phyloP scores from a whole-genome alignment of 768 basidiomycete genomes.

The Rhizopogon sp. region DNA sequence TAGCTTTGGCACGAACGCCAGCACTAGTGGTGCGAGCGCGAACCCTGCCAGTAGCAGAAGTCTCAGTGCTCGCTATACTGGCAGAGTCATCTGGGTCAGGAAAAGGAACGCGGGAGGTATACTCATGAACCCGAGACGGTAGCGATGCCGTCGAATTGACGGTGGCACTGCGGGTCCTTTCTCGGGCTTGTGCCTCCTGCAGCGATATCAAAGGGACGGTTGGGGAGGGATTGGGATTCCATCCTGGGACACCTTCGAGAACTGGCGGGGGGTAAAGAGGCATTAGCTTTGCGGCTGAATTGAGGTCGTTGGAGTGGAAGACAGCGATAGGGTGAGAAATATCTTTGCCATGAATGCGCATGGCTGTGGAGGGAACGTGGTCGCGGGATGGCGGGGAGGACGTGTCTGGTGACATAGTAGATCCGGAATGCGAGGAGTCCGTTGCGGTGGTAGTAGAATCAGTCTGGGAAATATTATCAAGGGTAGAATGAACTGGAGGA shows the following conservation, averaged over 20 bases:
- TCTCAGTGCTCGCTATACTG: slow-evolving; percentile 11
- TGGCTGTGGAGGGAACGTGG: slow-evolving; percentile 3
- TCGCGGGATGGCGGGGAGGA: slow-evolving; percentile 22
- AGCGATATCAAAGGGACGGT: slow-evolving; percentile 67
- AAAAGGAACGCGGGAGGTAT: slow-evolving; percentile 25
- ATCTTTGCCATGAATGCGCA: slow-evolving; percentile 38
- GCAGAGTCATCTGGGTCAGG: slow-evolving; percentile 28
- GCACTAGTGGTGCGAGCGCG: slow-evolving; percentile 62
- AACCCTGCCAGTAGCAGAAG: slow-evolving; percentile 19
- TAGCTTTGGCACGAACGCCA: slow-evolving; percentile 43
- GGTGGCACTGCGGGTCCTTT: slow-evolving; percentile 54
- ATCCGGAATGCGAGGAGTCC: slow-evolving; percentile 32
- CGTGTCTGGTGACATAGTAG: slow-evolving; percentile 28
- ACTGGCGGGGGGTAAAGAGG: slow-evolving; percentile 27
- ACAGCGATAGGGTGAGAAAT: slow-evolving; percentile 54
- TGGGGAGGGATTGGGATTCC: slow-evolving; percentile 45
- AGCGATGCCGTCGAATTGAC: slow-evolving; percentile 24
- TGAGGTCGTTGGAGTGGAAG: slow-evolving; percentile 21
- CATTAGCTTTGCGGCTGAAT: slow-evolving; percentile 24
- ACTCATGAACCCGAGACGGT: slow-evolving; percentile 20
- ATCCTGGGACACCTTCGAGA: slow-evolving; percentile 37
- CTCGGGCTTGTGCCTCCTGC: slow-evolving; percentile 69
- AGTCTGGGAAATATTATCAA: slow-evolving; percentile 22
- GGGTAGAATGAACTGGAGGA: slow-evolving; percentile 24
- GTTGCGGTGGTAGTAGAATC: slow-evolving; percentile 52